A percentile compares a stretch with the other conserved stretches of the same genome.
Conservation (phyloP, 345 rosid species). For the Salix caprea region DNA sequence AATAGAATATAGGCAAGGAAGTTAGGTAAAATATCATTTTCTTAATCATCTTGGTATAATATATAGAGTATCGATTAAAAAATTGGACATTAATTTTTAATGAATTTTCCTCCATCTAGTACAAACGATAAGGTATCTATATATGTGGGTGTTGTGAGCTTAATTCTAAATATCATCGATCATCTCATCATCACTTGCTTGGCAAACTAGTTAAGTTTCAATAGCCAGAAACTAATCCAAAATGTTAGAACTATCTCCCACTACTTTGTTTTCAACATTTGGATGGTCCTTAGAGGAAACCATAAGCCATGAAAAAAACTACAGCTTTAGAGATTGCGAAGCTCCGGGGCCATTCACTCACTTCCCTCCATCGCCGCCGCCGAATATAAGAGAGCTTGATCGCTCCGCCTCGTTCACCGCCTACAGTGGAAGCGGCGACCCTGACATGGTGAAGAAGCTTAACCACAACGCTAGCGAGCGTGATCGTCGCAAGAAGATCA, state of each 20-base stretch:
- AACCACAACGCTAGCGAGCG: slow-evolving; percentile 74
- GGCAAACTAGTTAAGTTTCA: neutral
- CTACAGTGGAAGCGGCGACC: neutral
- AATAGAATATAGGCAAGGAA: neutral
- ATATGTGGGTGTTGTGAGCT: neutral
- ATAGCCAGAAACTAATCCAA: neutral
- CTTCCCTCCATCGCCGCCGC: neutral
- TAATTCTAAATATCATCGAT: slow-evolving; percentile 8
- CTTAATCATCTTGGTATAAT: neutral
- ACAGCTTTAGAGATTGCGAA: neutral
- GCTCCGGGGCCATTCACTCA: neutral
- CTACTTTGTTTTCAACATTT: slow-evolving; percentile 1
- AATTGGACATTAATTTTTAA: neutral
- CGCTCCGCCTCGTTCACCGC: slow-evolving; percentile 14
- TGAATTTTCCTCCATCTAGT: neutral
- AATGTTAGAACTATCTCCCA: slow-evolving; percentile 13
- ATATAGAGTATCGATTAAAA: neutral
- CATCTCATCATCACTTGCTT: neutral
- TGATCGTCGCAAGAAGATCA: slow-evolving; percentile 57
- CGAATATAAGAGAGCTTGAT: neutral
- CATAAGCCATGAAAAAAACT: slow-evolving; percentile 8
- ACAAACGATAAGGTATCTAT: neutral
- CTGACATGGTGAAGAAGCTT: slow-evolving; percentile 46
- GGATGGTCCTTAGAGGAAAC: slow-evolving; percentile 27
- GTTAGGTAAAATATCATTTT: neutral